phyloP scores from a whole-genome alignment of 2,329 filamentous ascomycete species.

The Fusarium tricinctum region DNA sequence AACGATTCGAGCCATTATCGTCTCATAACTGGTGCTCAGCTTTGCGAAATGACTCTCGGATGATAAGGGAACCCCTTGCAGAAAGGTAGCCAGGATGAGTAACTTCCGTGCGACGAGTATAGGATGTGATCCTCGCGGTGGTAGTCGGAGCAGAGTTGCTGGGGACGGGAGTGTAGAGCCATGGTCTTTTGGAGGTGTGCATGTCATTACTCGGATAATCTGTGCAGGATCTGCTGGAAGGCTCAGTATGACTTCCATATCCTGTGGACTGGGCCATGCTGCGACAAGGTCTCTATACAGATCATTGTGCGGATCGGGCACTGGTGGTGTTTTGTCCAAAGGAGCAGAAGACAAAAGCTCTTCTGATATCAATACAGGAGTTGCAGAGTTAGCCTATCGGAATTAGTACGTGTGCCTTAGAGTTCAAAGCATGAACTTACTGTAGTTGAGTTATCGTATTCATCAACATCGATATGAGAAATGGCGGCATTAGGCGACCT shows the following conservation, averaged over 20 bases:
- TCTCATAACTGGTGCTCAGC: slow-evolving; percentile 28
- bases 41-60: slow-evolving; percentile 12
- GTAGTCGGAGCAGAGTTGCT: slow-evolving; percentile 50
- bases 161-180: slow-evolving; percentile 38
- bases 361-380: background rate
- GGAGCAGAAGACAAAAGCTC: too few species aligned
- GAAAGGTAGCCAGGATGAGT: slow-evolving; percentile 55
- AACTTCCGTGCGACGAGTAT: slow-evolving; percentile 59
- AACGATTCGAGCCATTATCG: slow-evolving; percentile 48
- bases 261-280: slow-evolving; percentile 57
- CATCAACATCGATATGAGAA: background rate
- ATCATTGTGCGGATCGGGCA: slow-evolving; percentile 31
- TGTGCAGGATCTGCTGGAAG: slow-evolving; percentile 51
- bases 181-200: slow-evolving; percentile 38
- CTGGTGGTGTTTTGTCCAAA: background rate
- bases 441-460: too few species aligned
- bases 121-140: slow-evolving; percentile 52
- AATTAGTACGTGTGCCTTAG: background rate
- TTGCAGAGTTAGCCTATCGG: too few species aligned
- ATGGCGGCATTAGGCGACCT: background rate
- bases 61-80: slow-evolving; percentile 52
- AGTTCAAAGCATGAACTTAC: background rate
- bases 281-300: slow-evolving; percentile 53
- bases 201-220: slow-evolving; percentile 56
- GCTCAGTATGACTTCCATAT: slow-evolving; percentile 55